These are phyloP conservation scores for Schwanniomyces yamadae DNA, from an alignment of 805 yeast species.

Conservation along the genomic window DNA sequence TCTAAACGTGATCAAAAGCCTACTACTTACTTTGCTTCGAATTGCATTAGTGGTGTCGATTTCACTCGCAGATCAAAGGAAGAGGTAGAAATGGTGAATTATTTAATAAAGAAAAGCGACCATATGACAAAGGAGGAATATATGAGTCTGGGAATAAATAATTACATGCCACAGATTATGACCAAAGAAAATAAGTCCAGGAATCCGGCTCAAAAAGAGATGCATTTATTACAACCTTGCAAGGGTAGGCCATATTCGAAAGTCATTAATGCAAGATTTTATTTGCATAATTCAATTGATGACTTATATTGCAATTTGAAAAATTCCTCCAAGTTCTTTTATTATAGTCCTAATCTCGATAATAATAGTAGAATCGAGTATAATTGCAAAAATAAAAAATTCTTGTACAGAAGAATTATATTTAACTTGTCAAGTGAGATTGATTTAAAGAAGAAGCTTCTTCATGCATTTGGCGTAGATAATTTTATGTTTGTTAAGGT, in stretches of 20 bases:
- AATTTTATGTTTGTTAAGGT: constrained; percentile 34
- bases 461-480: constrained; percentile 5
- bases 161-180: too few relatives aligned
- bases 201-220: too few relatives aligned
- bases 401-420: constrained; percentile 2
- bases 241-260: constrained; percentile 36
- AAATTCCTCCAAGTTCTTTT: constrained; percentile 14
- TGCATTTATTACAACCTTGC: too few relatives aligned
- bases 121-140: too few relatives aligned
- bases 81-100: too few relatives aligned
- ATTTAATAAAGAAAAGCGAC: too few relatives aligned
- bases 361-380: not conserved
- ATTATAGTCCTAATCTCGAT: constrained; percentile 11
- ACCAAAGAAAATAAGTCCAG: too few relatives aligned
- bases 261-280: constrained; percentile 23
- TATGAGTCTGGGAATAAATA: too few relatives aligned
- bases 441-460: constrained; percentile 5
- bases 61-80: too few relatives aligned
- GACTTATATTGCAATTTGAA: constrained; percentile 22
- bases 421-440: constrained; percentile 2
- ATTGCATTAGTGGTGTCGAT: too few relatives aligned
- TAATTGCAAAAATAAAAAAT: not conserved
- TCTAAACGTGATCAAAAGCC: too few relatives aligned
- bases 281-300: constrained; percentile 21
- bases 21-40: too few relatives aligned